Conservation (phyloP, 108 stramenopile genomes). For the Cyclotella kingstonii region DNA sequence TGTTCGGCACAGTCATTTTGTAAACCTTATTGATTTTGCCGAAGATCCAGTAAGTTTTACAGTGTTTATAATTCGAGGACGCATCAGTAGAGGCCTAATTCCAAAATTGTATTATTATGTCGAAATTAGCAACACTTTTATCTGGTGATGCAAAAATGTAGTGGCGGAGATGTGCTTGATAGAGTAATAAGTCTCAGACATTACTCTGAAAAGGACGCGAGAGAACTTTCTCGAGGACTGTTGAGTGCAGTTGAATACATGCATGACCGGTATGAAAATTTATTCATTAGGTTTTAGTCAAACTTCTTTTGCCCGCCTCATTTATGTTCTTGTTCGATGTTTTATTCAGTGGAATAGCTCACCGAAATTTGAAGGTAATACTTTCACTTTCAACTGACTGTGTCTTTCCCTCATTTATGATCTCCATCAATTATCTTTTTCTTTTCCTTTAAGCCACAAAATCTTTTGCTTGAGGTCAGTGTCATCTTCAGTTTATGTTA, state of each 20-base stretch:
- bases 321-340: background rate
- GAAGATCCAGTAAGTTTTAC: conserved; percentile 58
- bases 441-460: conserved; percentile 72
- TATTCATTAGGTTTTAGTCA: background rate
- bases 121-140: conserved; percentile 57
- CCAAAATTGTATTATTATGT: background rate
- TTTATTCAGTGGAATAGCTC: conserved; percentile 63
- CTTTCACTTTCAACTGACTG: background rate
- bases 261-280: conserved; percentile 50
- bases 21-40: conserved; percentile 87
- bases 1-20: conserved; percentile 69
- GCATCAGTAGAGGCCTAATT: too few relatives aligned
- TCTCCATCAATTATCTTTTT: conserved; percentile 8
- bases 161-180: conserved; percentile 96
- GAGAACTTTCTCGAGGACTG: conserved; percentile 67
- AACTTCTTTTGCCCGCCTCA: background rate
- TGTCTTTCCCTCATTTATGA: background rate
- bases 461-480: conserved; percentile 73
- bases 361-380: conserved; percentile 86
- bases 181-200: conserved; percentile 78
- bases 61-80: too few relatives aligned
- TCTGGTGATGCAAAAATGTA: conserved; percentile 88
- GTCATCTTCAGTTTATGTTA: conserved; percentile 4
- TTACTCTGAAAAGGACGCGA: conserved; percentile 95
- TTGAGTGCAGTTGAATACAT: conserved; percentile 80